These are phyloP conservation scores for Mollisiaceae sp. DNA, from an alignment of 2,329 filamentous ascomycete genomes.

Conservation along the genomic window DNA sequence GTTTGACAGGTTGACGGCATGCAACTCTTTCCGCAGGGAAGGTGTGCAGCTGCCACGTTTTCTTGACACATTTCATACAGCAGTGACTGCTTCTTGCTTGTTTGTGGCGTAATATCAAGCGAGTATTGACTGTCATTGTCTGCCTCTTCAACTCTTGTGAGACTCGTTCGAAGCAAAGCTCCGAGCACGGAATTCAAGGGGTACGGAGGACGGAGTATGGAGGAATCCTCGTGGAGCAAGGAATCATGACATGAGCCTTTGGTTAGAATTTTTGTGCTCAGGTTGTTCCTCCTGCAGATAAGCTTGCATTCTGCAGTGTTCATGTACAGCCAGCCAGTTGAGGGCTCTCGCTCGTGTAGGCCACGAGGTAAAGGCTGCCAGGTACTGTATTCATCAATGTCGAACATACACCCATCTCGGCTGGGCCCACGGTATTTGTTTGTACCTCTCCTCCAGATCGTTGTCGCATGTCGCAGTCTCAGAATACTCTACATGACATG, in stretches of 20 bases:
- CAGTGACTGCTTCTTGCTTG: neutral
- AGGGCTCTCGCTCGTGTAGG: neutral
- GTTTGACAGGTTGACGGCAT: neutral
- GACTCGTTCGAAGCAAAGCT: slow-evolving; percentile 6
- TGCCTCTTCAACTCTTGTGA: neutral
- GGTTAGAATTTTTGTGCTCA: neutral
- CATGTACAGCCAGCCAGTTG: neutral
- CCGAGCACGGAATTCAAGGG: slow-evolving; percentile 3
- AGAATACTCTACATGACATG: slow-evolving; percentile 18
- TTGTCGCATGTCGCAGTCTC: slow-evolving; percentile 25
- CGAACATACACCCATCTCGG: neutral
- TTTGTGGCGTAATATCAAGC: neutral
- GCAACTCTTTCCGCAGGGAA: neutral
- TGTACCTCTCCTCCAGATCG: neutral
- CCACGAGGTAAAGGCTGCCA: slow-evolving; percentile 1
- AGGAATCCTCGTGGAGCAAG: neutral
- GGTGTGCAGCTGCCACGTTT: slow-evolving; percentile 8
- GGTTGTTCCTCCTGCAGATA: neutral
- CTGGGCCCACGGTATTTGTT: neutral
- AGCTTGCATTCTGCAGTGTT: neutral
- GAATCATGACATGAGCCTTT: neutral
- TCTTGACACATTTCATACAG: neutral
- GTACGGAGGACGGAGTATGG: neutral
- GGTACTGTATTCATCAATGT: neutral
- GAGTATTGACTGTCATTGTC: neutral